Percentiles rank a stretch among this genome's conserved stretches.
Evolutionary conservation across 1,284 basidiomycete genomes (phyloP).

Genomic region (Sporisorium iseilematis-ciliati): DNA sequence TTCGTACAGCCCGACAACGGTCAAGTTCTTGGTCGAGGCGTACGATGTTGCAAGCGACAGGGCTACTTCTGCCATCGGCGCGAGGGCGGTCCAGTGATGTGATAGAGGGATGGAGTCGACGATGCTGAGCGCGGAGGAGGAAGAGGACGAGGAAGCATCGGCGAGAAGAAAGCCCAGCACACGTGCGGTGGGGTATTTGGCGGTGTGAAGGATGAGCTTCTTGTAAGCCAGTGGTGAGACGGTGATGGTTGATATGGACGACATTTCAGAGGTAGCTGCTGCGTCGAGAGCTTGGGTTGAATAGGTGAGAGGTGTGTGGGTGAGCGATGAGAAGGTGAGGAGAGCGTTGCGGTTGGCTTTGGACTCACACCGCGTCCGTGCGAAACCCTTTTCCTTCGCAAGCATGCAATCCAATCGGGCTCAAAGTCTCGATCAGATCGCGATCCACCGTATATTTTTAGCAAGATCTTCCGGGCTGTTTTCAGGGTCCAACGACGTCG

Average conservation of each 20-base stretch:
- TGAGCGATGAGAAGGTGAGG: neutral
- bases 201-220: constrained; percentile 45
- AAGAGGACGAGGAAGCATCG: neutral
- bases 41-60: constrained; percentile 34
- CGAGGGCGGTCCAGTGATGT: constrained; percentile 51
- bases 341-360: neutral
- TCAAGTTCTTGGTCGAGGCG: constrained; percentile 20
- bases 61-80: constrained; percentile 44
- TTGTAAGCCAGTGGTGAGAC: constrained; percentile 45
- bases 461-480: neutral
- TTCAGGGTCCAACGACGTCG: constrained; percentile 31
- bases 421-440: constrained; percentile 12
- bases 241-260: constrained; percentile 19
- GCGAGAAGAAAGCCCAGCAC: constrained; percentile 46
- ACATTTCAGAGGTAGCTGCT: constrained; percentile 8
- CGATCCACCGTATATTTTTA: constrained; percentile 1
- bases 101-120: constrained; percentile 39
- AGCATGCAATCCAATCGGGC: constrained; percentile 10
- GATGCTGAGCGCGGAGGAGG: constrained; percentile 12
- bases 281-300: too few species aligned
- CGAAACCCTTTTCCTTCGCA: constrained; percentile 26
- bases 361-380: constrained; percentile 33
- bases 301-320: too few species aligned
- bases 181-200: constrained; percentile 47
- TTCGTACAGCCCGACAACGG: constrained; percentile 43